Conservation (phyloP, 441 rosid species). For the Sinapis alba region DNA sequence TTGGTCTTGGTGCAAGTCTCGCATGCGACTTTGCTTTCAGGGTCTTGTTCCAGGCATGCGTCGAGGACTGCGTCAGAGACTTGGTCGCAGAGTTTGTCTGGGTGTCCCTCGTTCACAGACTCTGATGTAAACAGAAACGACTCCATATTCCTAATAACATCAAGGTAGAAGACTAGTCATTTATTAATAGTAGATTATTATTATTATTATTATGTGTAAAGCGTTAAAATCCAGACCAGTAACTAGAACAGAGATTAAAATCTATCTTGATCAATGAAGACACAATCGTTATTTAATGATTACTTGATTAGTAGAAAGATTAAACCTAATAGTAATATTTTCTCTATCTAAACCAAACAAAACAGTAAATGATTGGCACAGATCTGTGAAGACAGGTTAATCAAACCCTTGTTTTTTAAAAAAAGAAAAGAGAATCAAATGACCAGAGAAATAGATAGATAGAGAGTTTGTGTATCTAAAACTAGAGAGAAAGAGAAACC, state of each 20-base stretch:
- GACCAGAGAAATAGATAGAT: neutral
- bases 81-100: constrained; percentile 75
- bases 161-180: neutral
- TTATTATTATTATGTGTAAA: neutral
- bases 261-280: neutral
- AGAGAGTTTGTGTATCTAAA: neutral
- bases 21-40: constrained; percentile 71
- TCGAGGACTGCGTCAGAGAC: constrained; percentile 65
- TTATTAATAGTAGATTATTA: neutral
- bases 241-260: neutral
- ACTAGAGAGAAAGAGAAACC: constrained; percentile 18
- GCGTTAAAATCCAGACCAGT: constrained; percentile 1
- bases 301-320: neutral
- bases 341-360: neutral
- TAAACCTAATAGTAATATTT: neutral
- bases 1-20: constrained; percentile 77
- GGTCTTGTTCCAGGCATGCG: constrained; percentile 64
- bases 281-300: neutral
- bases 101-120: constrained; percentile 76
- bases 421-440: neutral
- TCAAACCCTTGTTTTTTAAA: neutral
- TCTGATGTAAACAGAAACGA: constrained; percentile 68
- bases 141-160: constrained; percentile 46
- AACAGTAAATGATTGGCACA: neutral
- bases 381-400: constrained; percentile 13